phyloP scores from a whole-genome alignment of 176 grass and related monocot species.

The Phoenix roebelenii region DNA sequence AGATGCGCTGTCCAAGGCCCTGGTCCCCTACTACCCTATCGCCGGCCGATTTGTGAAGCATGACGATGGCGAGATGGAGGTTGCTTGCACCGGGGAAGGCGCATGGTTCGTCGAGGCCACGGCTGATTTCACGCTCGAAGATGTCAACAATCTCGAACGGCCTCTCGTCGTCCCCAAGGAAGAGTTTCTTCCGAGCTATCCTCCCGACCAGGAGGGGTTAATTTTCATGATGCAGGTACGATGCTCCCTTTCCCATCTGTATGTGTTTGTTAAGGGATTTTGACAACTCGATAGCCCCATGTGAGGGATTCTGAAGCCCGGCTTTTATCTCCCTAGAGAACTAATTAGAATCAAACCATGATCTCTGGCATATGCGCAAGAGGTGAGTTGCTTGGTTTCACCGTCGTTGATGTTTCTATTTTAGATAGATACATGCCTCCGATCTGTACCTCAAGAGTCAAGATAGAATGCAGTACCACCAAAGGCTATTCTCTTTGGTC shows the following conservation, averaged over 20 bases:
- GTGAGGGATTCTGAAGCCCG: no score
- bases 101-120: constrained; percentile 14
- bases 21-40: constrained; percentile 31
- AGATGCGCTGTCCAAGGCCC: constrained; percentile 6
- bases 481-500: no score
- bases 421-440: no score
- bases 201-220: background rate
- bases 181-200: constrained; percentile 4
- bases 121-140: constrained; percentile 13
- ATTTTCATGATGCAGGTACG: constrained; percentile 1
- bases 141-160: constrained; percentile 5
- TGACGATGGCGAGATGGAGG: background rate
- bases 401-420: no score
- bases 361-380: no score
- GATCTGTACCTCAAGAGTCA: no score
- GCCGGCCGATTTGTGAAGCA: constrained; percentile 18
- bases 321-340: no score
- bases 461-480: no score
- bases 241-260: background rate
- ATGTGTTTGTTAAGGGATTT: no score
- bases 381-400: no score
- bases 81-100: constrained; percentile 22
- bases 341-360: no score
- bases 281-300: no score
- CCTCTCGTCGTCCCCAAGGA: background rate